A percentile compares a stretch with the other conserved stretches of the same genome.
These are phyloP conservation scores for Ustilago tritici DNA, from an alignment of 1,284 basidiomycete genomes.

Conservation along the genomic window DNA sequence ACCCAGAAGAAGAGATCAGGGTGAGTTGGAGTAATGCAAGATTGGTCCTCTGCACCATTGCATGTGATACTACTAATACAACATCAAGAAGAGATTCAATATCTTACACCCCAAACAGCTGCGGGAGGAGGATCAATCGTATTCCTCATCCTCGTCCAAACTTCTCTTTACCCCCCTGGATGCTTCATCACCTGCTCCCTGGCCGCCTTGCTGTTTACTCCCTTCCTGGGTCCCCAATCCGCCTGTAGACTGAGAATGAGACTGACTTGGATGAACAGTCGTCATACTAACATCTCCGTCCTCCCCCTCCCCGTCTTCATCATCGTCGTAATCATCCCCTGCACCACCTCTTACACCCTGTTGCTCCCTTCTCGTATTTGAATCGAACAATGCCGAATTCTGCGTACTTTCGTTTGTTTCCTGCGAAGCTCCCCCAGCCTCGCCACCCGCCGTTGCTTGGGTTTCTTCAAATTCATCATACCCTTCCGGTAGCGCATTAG, in stretches of 20 bases:
- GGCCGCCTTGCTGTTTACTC: background rate
- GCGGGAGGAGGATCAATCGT: conserved; percentile 50
- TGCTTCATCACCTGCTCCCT: background rate
- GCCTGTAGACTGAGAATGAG: background rate
- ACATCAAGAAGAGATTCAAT: background rate
- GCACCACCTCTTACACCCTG: background rate
- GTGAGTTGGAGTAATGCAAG: background rate
- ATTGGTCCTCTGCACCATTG: background rate
- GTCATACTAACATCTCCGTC: conserved; percentile 41
- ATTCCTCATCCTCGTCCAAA: conserved; percentile 68
- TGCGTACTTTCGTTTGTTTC: conserved; percentile 13
- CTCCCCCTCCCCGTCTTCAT: conserved; percentile 17
- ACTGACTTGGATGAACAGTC: conserved; percentile 31
- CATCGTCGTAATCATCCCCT: conserved; percentile 45
- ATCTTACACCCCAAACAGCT: background rate
- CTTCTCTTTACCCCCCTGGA: conserved; percentile 59
- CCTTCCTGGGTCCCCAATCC: background rate
- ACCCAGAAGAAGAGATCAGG: too few species aligned
- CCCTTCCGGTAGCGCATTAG: conserved; percentile 78
- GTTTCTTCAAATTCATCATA: conserved; percentile 40
- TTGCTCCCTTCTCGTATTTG: background rate
- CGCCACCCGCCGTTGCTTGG: background rate
- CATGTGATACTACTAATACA: background rate
- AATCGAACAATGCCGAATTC: conserved; percentile 25
- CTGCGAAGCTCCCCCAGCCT: background rate